phyloP scores from a whole-genome alignment of 306 rosid genomes.

The Corylus americana region DNA sequence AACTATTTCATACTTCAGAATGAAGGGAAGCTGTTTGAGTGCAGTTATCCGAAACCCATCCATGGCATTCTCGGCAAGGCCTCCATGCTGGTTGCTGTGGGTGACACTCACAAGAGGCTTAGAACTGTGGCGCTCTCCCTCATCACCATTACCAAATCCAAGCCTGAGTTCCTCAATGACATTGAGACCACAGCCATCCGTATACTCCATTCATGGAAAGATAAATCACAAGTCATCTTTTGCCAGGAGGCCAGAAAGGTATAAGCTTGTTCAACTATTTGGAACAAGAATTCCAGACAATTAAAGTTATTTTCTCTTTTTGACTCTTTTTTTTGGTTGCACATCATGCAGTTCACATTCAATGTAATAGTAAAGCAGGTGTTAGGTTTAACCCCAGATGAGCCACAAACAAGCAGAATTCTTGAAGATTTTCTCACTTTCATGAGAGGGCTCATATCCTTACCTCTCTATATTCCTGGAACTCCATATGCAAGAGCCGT shows the following conservation, averaged over 20 bases:
- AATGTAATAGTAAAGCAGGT: slow-evolving; percentile 44
- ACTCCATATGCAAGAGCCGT: slow-evolving; percentile 43
- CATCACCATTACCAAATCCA: slow-evolving; percentile 33
- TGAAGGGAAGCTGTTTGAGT: slow-evolving; percentile 40
- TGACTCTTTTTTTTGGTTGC: not conserved
- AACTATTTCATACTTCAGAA: slow-evolving; percentile 42
- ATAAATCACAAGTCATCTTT: slow-evolving; percentile 29
- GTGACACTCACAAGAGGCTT: slow-evolving; percentile 37
- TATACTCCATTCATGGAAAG: slow-evolving; percentile 36
- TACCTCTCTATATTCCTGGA: slow-evolving; percentile 39
- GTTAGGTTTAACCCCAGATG: slow-evolving; percentile 34
- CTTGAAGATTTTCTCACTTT: slow-evolving; percentile 39
- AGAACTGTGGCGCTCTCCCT: slow-evolving; percentile 39
- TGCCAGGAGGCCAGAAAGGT: slow-evolving; percentile 44
- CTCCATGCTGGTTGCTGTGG: slow-evolving; percentile 37
- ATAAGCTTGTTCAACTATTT: not conserved
- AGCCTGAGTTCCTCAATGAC: slow-evolving; percentile 33
- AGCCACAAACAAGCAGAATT: slow-evolving; percentile 27
- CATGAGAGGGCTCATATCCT: slow-evolving; percentile 43
- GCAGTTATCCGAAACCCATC: slow-evolving; percentile 40
- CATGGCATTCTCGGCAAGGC: slow-evolving; percentile 38
- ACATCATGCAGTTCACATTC: slow-evolving; percentile 37
- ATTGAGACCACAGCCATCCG: slow-evolving; percentile 23
- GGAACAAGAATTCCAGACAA: not conserved
- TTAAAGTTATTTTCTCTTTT: not conserved